phyloP scores from a whole-genome alignment of 805 yeast genomes.

The Schwanniomyces polymorphus region DNA sequence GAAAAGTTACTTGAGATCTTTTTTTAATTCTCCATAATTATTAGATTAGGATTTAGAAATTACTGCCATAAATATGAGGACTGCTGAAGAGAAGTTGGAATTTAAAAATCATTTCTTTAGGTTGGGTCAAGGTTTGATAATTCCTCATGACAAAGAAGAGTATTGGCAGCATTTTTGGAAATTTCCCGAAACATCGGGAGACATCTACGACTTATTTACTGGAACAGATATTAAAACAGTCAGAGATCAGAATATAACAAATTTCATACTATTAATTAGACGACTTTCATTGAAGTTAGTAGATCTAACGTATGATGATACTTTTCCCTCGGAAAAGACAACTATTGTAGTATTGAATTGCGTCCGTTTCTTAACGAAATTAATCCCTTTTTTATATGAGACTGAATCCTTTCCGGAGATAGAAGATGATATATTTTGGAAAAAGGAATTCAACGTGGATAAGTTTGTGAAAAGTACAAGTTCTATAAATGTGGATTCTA shows the following conservation, averaged over 20 bases:
- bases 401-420: slow-evolving; percentile 20
- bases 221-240: slow-evolving; percentile 58
- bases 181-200: slow-evolving; percentile 50
- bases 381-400: slow-evolving; percentile 72
- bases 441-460: slow-evolving; percentile 46
- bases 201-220: slow-evolving; percentile 58
- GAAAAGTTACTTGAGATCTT: no score
- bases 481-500: slow-evolving; percentile 5
- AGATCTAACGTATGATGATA: slow-evolving; percentile 8
- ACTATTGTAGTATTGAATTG: slow-evolving; percentile 53
- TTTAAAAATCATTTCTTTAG: slow-evolving; percentile 61
- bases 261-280: slow-evolving; percentile 55
- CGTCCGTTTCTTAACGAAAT: slow-evolving; percentile 59
- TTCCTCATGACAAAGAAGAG: slow-evolving; percentile 19
- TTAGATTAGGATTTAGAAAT: neutral
- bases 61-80: slow-evolving; percentile 54
- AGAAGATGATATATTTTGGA: slow-evolving; percentile 29
- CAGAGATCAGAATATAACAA: slow-evolving; percentile 55
- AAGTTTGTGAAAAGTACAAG: slow-evolving; percentile 12
- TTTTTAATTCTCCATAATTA: neutral
- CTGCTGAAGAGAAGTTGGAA: slow-evolving; percentile 65
- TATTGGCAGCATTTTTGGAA: slow-evolving; percentile 35
- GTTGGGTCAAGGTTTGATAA: slow-evolving; percentile 48
- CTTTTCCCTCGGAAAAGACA: slow-evolving; percentile 13
- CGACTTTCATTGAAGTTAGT: slow-evolving; percentile 23